phyloP scores from a whole-genome alignment of 768 basidiomycete genomes.

The Brasilioporus rufonigricans region DNA sequence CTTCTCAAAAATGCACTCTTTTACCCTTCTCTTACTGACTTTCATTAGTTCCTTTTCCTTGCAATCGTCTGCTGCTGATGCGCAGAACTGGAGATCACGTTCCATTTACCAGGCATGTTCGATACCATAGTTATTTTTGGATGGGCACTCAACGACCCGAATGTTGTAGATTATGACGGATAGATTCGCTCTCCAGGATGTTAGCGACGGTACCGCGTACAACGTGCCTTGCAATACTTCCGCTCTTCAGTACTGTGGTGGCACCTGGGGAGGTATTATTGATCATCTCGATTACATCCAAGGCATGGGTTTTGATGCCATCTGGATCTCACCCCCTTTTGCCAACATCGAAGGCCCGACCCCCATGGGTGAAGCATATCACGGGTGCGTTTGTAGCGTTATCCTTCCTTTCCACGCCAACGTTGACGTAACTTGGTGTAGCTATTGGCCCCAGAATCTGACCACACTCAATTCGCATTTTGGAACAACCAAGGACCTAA shows the following conservation, averaged over 20 bases:
- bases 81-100: constrained; percentile 49
- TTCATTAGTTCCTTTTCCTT: constrained; percentile 3
- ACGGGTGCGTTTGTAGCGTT: constrained; percentile 37
- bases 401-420: neutral
- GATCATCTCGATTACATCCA: constrained; percentile 62
- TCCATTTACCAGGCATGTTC: constrained; percentile 52
- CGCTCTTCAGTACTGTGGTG: constrained; percentile 53
- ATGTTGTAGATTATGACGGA: constrained; percentile 48
- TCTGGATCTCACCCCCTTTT: constrained; percentile 59
- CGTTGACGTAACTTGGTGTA: constrained; percentile 9
- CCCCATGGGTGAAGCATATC: constrained; percentile 54
- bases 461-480: constrained; percentile 51
- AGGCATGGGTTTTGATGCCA: constrained; percentile 58
- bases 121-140: neutral
- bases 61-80: constrained; percentile 35
- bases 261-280: constrained; percentile 51
- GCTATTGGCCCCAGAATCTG: constrained; percentile 53
- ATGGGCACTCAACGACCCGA: neutral
- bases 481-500: constrained; percentile 50
- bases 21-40: constrained; percentile 8
- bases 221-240: constrained; percentile 44
- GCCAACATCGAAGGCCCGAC: constrained; percentile 48
- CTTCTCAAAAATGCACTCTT: constrained; percentile 8
- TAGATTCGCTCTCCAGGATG: constrained; percentile 53
- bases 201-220: constrained; percentile 26